Percentiles rank a stretch among this genome's conserved stretches.
Conservation (phyloP, 768 basidiomycete genomes). For the Austroboletus festivus region DNA sequence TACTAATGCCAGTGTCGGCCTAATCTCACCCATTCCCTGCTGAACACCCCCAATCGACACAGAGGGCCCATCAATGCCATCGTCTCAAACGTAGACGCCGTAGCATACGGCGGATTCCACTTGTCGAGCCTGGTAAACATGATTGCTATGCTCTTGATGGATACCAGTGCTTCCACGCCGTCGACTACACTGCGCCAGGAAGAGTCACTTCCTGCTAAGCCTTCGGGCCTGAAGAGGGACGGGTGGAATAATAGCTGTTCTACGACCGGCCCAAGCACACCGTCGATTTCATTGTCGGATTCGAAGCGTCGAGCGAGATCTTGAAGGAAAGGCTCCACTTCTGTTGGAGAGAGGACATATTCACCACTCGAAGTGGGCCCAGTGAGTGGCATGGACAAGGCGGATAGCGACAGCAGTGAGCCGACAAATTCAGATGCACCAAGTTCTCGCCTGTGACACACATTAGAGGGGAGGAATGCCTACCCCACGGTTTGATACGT, state of each 20-base stretch:
- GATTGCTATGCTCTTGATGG: slow-evolving; percentile 77
- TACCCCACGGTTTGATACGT: slow-evolving; percentile 22
- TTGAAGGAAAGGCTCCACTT: slow-evolving; percentile 77
- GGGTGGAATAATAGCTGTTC: slow-evolving; percentile 58
- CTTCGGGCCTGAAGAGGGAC: slow-evolving; percentile 62
- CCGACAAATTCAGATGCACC: slow-evolving; percentile 81
- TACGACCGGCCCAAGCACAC: slow-evolving; percentile 74
- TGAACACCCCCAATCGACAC: slow-evolving; percentile 79
- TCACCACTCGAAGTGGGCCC: slow-evolving; percentile 43
- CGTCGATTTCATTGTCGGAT: slow-evolving; percentile 72
- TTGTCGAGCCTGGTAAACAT: slow-evolving; percentile 74
- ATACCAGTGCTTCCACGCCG: slow-evolving; percentile 76
- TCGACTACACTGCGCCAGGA: slow-evolving; percentile 85
- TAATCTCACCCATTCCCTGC: slow-evolving; percentile 76
- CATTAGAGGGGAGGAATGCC: slow-evolving; percentile 2
- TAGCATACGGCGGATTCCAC: slow-evolving; percentile 65
- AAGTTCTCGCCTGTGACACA: slow-evolving; percentile 51
- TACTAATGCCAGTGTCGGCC: too few relatives aligned
- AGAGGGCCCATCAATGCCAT: slow-evolving; percentile 79
- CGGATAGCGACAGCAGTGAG: slow-evolving; percentile 72
- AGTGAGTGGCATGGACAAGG: slow-evolving; percentile 64
- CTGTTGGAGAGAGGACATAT: slow-evolving; percentile 56
- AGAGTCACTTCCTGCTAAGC: slow-evolving; percentile 67
- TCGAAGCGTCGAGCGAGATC: slow-evolving; percentile 83
- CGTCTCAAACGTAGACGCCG: slow-evolving; percentile 59